Conservation (phyloP, 768 basidiomycete genomes). For the Tricholoma matsutake region DNA sequence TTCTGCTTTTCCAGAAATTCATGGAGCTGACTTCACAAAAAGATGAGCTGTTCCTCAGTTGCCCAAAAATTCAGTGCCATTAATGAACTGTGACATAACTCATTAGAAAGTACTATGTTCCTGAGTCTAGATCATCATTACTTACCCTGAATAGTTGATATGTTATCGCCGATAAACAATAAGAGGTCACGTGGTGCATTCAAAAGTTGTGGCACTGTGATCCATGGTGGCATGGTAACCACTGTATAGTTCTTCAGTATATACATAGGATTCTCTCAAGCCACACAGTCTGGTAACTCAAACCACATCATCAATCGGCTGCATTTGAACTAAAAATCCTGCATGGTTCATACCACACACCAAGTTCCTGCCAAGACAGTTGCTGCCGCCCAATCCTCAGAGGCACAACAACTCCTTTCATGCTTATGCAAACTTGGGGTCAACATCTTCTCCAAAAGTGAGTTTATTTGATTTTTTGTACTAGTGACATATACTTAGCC, state of each 20-base stretch:
- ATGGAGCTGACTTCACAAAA: not conserved
- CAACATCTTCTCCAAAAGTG: not conserved
- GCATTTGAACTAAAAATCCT: not conserved
- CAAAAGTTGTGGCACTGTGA: too few relatives aligned
- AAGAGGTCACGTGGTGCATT: not conserved
- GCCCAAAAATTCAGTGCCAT: slow-evolving; percentile 1
- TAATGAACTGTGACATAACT: not conserved
- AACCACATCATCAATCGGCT: not conserved
- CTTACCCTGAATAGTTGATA: too few relatives aligned
- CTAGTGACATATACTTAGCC: not conserved
- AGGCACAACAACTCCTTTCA: not conserved
- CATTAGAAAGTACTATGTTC: too few relatives aligned
- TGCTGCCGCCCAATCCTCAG: not conserved
- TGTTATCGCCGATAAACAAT: not conserved
- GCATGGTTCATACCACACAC: not conserved
- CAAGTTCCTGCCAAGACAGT: too few relatives aligned
- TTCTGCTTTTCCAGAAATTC: slow-evolving; percentile 1
- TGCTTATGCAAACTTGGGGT: not conserved
- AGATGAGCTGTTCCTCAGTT: not conserved
- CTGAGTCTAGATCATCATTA: not conserved
- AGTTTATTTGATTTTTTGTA: not conserved
- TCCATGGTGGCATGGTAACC: not conserved
- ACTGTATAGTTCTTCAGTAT: slow-evolving; percentile 1
- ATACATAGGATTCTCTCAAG: too few relatives aligned
- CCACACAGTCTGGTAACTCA: not conserved